These are phyloP conservation scores for Citrullus colocynthis DNA, from an alignment of 306 rosid genomes.

Conservation along the genomic window DNA sequence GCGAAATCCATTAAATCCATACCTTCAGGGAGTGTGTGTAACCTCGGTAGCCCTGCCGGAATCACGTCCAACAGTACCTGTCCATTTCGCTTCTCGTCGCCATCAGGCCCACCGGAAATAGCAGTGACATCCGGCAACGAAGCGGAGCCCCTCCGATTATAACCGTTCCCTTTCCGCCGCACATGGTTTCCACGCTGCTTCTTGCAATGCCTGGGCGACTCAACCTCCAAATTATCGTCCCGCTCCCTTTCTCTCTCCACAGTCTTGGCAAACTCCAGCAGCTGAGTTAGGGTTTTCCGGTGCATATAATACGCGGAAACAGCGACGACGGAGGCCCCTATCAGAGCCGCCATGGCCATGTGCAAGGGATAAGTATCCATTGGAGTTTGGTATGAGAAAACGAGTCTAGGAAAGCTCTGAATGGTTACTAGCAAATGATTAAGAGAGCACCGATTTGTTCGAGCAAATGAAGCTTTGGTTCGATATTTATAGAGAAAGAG, in stretches of 20 bases:
- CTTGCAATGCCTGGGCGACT: constrained; percentile 41
- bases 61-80: constrained; percentile 41
- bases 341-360: constrained; percentile 90
- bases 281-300: constrained; percentile 76
- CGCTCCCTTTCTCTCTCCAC: constrained; percentile 43
- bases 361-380: constrained; percentile 76
- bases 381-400: background rate
- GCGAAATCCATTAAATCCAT: constrained; percentile 16
- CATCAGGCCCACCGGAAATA: constrained; percentile 35
- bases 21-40: constrained; percentile 89
- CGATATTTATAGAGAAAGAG: constrained; percentile 32
- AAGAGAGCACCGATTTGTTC: constrained; percentile 14
- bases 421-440: background rate
- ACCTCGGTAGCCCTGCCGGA: constrained; percentile 74
- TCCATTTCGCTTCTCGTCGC: constrained; percentile 50
- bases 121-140: constrained; percentile 73
- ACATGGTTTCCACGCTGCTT: constrained; percentile 28
- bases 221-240: constrained; percentile 28
- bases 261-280: constrained; percentile 73
- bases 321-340: constrained; percentile 84
- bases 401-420: constrained; percentile 14
- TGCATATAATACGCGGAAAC: constrained; percentile 90
- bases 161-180: constrained; percentile 27
- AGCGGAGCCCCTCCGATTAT: constrained; percentile 39
- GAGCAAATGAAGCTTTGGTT: background rate